phyloP scores from a whole-genome alignment of 2,329 filamentous ascomycete species.

The Sporothrix humicola region DNA sequence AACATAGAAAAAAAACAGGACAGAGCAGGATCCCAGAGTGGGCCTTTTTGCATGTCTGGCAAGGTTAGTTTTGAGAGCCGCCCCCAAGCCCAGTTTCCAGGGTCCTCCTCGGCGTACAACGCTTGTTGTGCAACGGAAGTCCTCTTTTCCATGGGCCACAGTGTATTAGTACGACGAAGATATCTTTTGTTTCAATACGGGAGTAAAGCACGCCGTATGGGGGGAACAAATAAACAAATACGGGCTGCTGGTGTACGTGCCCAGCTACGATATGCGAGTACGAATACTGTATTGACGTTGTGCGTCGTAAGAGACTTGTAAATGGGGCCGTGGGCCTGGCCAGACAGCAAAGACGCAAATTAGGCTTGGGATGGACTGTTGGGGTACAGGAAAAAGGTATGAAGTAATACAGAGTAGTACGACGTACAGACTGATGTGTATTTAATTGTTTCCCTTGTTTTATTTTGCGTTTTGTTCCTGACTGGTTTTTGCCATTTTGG shows the following conservation, averaged over 20 bases:
- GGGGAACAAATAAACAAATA: background rate
- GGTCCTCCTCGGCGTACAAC: background rate
- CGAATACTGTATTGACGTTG: conserved; percentile 6
- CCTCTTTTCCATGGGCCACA: background rate
- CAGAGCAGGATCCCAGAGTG: conserved; percentile 17
- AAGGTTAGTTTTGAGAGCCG: background rate
- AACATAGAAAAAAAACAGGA: conserved; percentile 13
- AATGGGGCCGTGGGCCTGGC: background rate
- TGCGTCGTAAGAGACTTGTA: background rate
- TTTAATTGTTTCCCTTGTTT: too few relatives aligned
- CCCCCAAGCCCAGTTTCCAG: conserved; percentile 3
- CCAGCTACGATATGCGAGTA: background rate
- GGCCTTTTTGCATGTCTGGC: conserved; percentile 4
- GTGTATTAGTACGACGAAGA: background rate
- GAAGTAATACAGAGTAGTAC: background rate
- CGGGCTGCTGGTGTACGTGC: background rate
- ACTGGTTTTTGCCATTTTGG: background rate
- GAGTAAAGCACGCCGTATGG: too few relatives aligned
- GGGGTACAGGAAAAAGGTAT: too few relatives aligned
- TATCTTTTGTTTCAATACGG: conserved; percentile 6
- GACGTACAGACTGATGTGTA: background rate
- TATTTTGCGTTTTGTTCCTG: too few relatives aligned
- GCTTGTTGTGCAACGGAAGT: background rate
- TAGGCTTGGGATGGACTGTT: too few relatives aligned
- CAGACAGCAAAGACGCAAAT: too few relatives aligned